Percentiles rank a stretch among this genome's conserved stretches.
Evolutionary conservation across 192 early-diverging fungal genomes (phyloP).

Genomic region (Backusella circina): DNA sequence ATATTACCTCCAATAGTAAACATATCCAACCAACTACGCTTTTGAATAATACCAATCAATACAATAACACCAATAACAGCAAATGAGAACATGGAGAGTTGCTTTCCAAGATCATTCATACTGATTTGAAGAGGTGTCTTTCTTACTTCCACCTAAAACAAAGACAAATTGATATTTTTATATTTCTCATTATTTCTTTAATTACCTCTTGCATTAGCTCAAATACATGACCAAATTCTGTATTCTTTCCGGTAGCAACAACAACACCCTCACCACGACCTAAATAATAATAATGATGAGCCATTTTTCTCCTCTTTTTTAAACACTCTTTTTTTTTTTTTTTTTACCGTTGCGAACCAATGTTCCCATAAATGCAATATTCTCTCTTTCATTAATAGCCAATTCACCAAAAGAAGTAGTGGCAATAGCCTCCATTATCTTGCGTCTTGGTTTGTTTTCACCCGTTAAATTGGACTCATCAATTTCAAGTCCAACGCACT

Average conservation of each 20-base stretch:
- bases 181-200: not conserved
- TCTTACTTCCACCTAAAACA: constrained; percentile 65
- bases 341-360: constrained; percentile 73
- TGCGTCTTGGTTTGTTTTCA: constrained; percentile 79
- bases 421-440: constrained; percentile 52
- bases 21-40: constrained; percentile 90
- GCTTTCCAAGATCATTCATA: constrained; percentile 93
- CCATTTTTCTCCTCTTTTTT: not conserved
- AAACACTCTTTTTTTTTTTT: not conserved
- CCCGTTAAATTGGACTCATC: constrained; percentile 92
- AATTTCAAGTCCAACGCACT: constrained; percentile 78
- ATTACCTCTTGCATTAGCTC: constrained; percentile 86
- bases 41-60: constrained; percentile 84
- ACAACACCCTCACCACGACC: constrained; percentile 87
- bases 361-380: constrained; percentile 96
- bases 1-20: constrained; percentile 81
- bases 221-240: constrained; percentile 95
- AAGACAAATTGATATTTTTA: not conserved
- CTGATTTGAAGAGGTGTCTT: constrained; percentile 91
- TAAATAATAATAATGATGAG: constrained; percentile 7
- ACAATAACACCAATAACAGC: constrained; percentile 81
- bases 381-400: constrained; percentile 68
- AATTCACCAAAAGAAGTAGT: constrained; percentile 44
- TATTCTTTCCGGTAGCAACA: constrained; percentile 82
- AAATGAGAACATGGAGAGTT: constrained; percentile 83